These are phyloP conservation scores for Aspergillus nanangensis DNA, from an alignment of 495 filamentous ascomycete species.

Conservation along the genomic window DNA sequence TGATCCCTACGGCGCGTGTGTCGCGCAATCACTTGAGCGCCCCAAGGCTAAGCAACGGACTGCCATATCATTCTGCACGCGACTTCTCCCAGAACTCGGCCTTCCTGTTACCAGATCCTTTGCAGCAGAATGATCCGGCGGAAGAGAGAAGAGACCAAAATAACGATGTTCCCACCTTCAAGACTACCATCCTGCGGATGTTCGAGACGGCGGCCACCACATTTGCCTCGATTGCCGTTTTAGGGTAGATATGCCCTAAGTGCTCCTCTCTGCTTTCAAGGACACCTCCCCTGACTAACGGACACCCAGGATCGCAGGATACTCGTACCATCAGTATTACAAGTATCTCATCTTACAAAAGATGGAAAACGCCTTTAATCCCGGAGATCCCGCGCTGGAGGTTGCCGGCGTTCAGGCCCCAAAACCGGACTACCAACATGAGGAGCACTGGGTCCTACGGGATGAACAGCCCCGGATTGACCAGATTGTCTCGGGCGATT, in stretches of 20 bases:
- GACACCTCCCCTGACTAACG: too few relatives aligned
- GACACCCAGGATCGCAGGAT: slow-evolving; percentile 72
- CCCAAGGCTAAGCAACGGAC: slow-evolving; percentile 11
- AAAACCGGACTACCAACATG: slow-evolving; percentile 44
- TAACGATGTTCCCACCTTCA: slow-evolving; percentile 31
- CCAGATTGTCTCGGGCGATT: slow-evolving; percentile 64
- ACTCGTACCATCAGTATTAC: slow-evolving; percentile 80
- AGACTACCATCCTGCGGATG: slow-evolving; percentile 66
- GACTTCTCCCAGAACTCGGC: slow-evolving; percentile 27
- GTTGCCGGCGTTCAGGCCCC: slow-evolving; percentile 70
- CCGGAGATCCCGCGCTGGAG: slow-evolving; percentile 87
- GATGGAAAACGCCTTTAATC: slow-evolving; percentile 88
- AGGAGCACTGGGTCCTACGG: slow-evolving; percentile 77
- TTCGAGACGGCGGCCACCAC: slow-evolving; percentile 83
- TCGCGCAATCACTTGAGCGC: slow-evolving; percentile 17
- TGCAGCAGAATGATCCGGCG: slow-evolving; percentile 33
- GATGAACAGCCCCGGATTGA: slow-evolving; percentile 80
- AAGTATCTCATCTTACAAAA: slow-evolving; percentile 84
- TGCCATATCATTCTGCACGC: slow-evolving; percentile 16
- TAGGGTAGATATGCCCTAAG: too few relatives aligned
- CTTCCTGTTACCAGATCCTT: slow-evolving; percentile 24
- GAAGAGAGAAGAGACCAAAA: too few relatives aligned
- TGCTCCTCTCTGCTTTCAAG: too few relatives aligned
- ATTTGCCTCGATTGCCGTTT: slow-evolving; percentile 74
- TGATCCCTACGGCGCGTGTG: too few relatives aligned